Evolutionary conservation across 1,139 yeast genomes (phyloP).

Genomic region (Yamadazyma triangularis): DNA sequence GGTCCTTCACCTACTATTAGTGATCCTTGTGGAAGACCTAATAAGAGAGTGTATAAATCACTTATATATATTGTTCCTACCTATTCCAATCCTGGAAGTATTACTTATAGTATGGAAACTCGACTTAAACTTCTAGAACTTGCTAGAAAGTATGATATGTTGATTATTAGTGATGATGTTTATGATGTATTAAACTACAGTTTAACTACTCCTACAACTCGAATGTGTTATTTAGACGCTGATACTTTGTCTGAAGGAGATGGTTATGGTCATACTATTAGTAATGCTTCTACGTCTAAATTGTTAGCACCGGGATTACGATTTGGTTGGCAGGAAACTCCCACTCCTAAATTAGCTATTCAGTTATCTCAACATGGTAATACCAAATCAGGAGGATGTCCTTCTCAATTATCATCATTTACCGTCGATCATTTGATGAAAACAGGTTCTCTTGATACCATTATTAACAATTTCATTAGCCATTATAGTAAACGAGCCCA

Average conservation of each 20-base stretch:
- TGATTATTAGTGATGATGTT: slow-evolving; percentile 80
- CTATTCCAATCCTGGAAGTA: slow-evolving; percentile 82
- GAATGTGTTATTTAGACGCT: slow-evolving; percentile 55
- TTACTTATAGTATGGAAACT: slow-evolving; percentile 51
- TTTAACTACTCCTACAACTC: slow-evolving; percentile 28
- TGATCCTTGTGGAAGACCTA: slow-evolving; percentile 42
- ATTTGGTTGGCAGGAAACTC: slow-evolving; percentile 83
- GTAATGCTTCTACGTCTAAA: slow-evolving; percentile 81
- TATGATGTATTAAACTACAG: slow-evolving; percentile 67
- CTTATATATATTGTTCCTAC: slow-evolving; percentile 81
- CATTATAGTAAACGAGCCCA: slow-evolving; percentile 50
- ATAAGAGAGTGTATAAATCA: slow-evolving; percentile 58
- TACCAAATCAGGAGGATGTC: slow-evolving; percentile 82
- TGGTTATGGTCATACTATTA: slow-evolving; percentile 62
- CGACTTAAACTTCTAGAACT: slow-evolving; percentile 54
- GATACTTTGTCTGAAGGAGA: slow-evolving; percentile 27
- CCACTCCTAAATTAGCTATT: slow-evolving; percentile 51
- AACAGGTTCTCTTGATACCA: slow-evolving; percentile 45
- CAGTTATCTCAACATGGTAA: slow-evolving; percentile 79
- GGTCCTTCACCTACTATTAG: slow-evolving; percentile 17
- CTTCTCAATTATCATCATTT: slow-evolving; percentile 71
- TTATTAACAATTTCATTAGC: slow-evolving; percentile 42
- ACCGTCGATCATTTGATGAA: slow-evolving; percentile 62
- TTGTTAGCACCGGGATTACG: slow-evolving; percentile 84
- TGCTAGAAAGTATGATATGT: slow-evolving; percentile 74